A percentile compares a stretch with the other conserved stretches of the same genome.
These are phyloP conservation scores for Myxozyma udenii DNA, from an alignment of 805 yeast genomes.

Conservation along the genomic window DNA sequence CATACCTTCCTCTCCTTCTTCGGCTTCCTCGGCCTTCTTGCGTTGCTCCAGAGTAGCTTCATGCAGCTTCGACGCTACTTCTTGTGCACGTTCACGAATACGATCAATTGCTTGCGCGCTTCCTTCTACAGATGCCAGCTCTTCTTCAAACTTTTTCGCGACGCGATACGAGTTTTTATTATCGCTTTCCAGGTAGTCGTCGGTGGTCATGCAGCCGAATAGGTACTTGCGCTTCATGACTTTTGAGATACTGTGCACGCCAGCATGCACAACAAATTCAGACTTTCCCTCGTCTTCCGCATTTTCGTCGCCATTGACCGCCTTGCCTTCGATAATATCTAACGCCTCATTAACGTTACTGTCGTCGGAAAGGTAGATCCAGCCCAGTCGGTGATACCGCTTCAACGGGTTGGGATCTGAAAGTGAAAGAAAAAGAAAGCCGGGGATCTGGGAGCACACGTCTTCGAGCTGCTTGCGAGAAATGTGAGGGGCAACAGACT, in stretches of 20 bases:
- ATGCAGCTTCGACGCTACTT: slow-evolving; percentile 7
- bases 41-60: slow-evolving; percentile 2
- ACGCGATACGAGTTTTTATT: slow-evolving; percentile 8
- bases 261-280: slow-evolving; percentile 23
- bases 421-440: slow-evolving; percentile 22
- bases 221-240: slow-evolving; percentile 19
- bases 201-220: slow-evolving; percentile 7
- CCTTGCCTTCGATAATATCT: slow-evolving; percentile 21
- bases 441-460: slow-evolving; percentile 18
- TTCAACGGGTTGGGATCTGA: slow-evolving; percentile 27
- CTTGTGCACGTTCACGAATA: slow-evolving; percentile 14
- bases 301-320: slow-evolving; percentile 10
- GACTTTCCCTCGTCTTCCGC: neutral
- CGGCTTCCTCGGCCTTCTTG: slow-evolving; percentile 4
- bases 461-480: slow-evolving; percentile 14
- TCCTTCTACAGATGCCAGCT: slow-evolving; percentile 9
- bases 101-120: slow-evolving; percentile 7
- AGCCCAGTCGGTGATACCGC: slow-evolving; percentile 21
- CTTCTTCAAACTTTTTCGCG: slow-evolving; percentile 19
- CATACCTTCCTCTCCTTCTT: slow-evolving; percentile 25
- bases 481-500: slow-evolving; percentile 23
- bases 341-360: slow-evolving; percentile 13
- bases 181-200: slow-evolving; percentile 12
- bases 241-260: slow-evolving; percentile 12
- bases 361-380: slow-evolving; percentile 20